Evolutionary conservation across 768 basidiomycete genomes (phyloP), one percentile per base, ranked within the genome.

Genomic region (Lentinula raphanica): DNA sequence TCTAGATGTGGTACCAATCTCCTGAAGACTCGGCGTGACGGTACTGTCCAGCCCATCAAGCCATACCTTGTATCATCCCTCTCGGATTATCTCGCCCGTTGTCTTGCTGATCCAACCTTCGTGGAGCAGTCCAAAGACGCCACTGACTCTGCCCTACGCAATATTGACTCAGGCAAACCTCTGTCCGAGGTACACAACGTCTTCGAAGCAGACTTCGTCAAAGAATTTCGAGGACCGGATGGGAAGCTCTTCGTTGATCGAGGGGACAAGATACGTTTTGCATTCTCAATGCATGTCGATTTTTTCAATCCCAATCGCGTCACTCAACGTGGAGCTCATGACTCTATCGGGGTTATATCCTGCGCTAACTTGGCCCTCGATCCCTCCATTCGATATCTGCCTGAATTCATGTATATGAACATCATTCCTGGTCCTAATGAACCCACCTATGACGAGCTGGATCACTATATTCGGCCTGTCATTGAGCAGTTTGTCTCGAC

Each of bases 371-470:
- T 56, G 5, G 31, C 25, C 5, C 44, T 56, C 5, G 25, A 44
- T 31, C 42, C 40, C 6, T 45, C 55, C n/a, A 56, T 56, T 21
- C 42, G 44, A 2, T 46, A 63, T 48, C 60, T n/a, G n/a, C n/a
- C 58, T 0, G 66, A 76, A 31, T 75, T 80, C 58, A 65, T 79
- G 56, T 77, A 69, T 56, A 61, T 76, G 0, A 74, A 68, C 0
- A 56, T 76, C 35, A 72, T 76, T 5, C 74, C 72, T 1, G 71
- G 76, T 0, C 77, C 76, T 0, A 49, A 63, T 2, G 67, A 76
- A n/a, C 75, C 76, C 0, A 61, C 62, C 0, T 49, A 62, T 0
- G 58, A 66, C 0, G 58, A 77, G 29, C 54, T 75, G 0, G 75
- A 79, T 27, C 70, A 74, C 31, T 68, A 72, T 17, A 56, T 79